A percentile compares a stretch with the other conserved stretches of the same genome.
phyloP scores from a whole-genome alignment of 1,284 basidiomycete genomes.

The Ceratobasidium theobromae region DNA sequence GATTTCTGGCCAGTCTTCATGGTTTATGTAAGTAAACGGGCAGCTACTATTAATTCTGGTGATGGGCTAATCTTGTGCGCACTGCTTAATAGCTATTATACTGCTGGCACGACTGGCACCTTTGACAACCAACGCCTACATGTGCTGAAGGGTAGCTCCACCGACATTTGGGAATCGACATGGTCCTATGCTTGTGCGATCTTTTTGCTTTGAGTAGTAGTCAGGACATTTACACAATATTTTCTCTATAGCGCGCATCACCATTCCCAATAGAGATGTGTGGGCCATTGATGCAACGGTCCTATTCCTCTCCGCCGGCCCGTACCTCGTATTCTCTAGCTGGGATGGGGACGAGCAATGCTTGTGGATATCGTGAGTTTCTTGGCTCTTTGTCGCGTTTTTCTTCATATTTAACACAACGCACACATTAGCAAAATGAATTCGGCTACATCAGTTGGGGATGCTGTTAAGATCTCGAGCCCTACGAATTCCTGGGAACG shows the following conservation, averaged over 20 bases:
- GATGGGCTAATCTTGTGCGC: background rate
- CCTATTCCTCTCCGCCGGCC: constrained; percentile 39
- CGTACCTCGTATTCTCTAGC: constrained; percentile 46
- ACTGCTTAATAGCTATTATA: constrained; percentile 44
- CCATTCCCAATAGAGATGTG: constrained; percentile 45
- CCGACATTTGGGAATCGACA: constrained; percentile 44
- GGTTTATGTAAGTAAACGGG: constrained; percentile 20
- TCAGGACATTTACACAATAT: too few relatives aligned
- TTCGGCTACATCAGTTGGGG: constrained; percentile 45
- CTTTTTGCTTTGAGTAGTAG: too few relatives aligned
- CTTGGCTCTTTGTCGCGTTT: background rate
- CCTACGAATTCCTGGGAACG: constrained; percentile 40
- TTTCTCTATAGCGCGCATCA: too few relatives aligned
- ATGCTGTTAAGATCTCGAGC: constrained; percentile 45
- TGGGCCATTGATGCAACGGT: constrained; percentile 47
- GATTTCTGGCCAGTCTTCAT: constrained; percentile 16
- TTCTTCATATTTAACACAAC: background rate
- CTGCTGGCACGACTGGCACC: constrained; percentile 44
- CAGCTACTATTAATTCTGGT: background rate
- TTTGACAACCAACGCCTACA: constrained; percentile 45
- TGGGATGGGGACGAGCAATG: constrained; percentile 46
- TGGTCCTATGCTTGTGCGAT: constrained; percentile 17
- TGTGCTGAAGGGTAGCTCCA: constrained; percentile 45
- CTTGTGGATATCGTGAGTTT: constrained; percentile 43
- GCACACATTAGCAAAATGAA: constrained; percentile 40